phyloP scores from a whole-genome alignment of 2,329 filamentous ascomycete genomes.

The Aspergillus floridensis region DNA sequence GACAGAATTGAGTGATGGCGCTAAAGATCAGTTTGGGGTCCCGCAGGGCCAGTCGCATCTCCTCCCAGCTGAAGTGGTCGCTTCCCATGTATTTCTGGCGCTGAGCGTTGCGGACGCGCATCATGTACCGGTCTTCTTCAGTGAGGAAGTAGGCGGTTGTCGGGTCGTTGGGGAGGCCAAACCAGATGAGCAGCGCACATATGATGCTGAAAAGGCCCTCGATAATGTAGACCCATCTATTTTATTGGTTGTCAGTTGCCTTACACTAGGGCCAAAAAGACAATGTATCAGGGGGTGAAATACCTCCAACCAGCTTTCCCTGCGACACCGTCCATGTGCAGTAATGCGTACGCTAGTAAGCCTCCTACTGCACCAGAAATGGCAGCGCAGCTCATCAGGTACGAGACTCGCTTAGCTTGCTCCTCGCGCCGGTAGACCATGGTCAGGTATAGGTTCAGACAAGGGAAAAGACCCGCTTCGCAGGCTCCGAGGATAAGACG shows the following conservation, averaged over 20 bases:
- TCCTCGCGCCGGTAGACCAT: slow-evolving; percentile 44
- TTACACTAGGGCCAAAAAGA: background rate
- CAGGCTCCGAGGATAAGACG: slow-evolving; percentile 40
- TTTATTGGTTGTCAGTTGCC: too few species aligned
- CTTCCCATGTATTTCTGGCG: slow-evolving; percentile 50
- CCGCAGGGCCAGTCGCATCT: slow-evolving; percentile 47
- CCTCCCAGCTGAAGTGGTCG: slow-evolving; percentile 51
- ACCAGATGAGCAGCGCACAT: slow-evolving; percentile 46
- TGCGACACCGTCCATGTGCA: slow-evolving; percentile 48
- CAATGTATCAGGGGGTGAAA: slow-evolving; percentile 5
- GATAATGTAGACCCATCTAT: slow-evolving; percentile 50
- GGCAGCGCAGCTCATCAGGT: slow-evolving; percentile 41
- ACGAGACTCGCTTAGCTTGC: slow-evolving; percentile 42
- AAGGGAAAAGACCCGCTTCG: slow-evolving; percentile 42
- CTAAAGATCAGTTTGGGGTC: slow-evolving; percentile 55
- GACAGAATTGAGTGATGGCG: slow-evolving; percentile 51
- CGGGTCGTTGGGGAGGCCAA: slow-evolving; percentile 49
- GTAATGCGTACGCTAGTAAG: slow-evolving; percentile 37
- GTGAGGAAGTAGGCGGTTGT: slow-evolving; percentile 50
- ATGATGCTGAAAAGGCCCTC: slow-evolving; percentile 49
- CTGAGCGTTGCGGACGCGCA: slow-evolving; percentile 49
- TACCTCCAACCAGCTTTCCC: slow-evolving; percentile 50
- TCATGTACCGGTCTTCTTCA: slow-evolving; percentile 50
- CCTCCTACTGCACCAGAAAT: slow-evolving; percentile 43
- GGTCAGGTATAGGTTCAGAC: slow-evolving; percentile 41